Conservation (phyloP, 2,329 filamentous ascomycete genomes). For the Talaromyces amestolkiae region DNA sequence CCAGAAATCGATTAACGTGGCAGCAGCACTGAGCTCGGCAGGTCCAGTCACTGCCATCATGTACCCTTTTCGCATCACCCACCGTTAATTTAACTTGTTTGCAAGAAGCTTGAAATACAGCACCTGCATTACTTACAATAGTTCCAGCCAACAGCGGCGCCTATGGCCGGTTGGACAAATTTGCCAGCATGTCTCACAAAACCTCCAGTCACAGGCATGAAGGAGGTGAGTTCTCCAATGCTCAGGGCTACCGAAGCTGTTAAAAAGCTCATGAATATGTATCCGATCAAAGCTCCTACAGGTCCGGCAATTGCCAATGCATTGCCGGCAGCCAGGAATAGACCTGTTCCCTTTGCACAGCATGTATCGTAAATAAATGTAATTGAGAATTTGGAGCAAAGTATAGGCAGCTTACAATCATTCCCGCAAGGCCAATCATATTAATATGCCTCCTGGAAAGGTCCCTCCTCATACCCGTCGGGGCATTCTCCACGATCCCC, state of each 20-base stretch:
- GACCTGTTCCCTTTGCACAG: slow-evolving; percentile 44
- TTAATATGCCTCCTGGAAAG: slow-evolving; percentile 8
- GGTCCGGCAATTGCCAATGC: slow-evolving; percentile 53
- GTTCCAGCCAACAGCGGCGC: background rate
- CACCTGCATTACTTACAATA: background rate
- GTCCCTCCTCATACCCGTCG: slow-evolving; percentile 3
- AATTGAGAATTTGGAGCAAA: background rate
- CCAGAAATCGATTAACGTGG: slow-evolving; percentile 48
- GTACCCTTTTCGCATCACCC: slow-evolving; percentile 26
- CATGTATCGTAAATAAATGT: background rate
- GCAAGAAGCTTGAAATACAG: background rate
- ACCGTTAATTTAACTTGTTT: background rate
- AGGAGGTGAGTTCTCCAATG: slow-evolving; percentile 58
- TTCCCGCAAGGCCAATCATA: slow-evolving; percentile 8
- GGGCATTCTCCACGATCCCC: slow-evolving; percentile 1
- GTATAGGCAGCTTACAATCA: background rate
- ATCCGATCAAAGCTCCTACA: slow-evolving; percentile 53
- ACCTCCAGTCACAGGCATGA: slow-evolving; percentile 51
- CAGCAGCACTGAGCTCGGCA: slow-evolving; percentile 48
- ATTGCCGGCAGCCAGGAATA: slow-evolving; percentile 56
- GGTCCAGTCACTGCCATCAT: slow-evolving; percentile 49
- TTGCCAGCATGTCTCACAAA: slow-evolving; percentile 51
- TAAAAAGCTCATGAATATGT: slow-evolving; percentile 51
- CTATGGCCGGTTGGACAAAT: slow-evolving; percentile 2
- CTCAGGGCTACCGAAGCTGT: slow-evolving; percentile 52